Conservation (phyloP, 2,329 filamentous ascomycete species). For the Sarocladiaceae sp. region DNA sequence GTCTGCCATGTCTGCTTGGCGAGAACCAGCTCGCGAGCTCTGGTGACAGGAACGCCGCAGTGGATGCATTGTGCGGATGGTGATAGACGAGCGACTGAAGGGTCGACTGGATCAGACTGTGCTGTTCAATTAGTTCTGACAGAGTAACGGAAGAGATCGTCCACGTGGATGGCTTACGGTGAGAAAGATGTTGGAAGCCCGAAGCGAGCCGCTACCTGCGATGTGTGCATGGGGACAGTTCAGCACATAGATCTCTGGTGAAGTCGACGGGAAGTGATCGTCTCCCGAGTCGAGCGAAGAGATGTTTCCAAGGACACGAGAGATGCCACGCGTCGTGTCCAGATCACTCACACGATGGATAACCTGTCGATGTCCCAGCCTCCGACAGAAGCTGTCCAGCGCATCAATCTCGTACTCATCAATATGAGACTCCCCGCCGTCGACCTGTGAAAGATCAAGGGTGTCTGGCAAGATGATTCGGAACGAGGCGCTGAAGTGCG, state of each 20-base stretch:
- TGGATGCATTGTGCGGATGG: constrained; percentile 12
- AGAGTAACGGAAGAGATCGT: not conserved
- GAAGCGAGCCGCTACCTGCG: constrained; percentile 28
- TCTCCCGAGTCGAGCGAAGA: constrained; percentile 24
- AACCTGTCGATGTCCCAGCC: constrained; percentile 26
- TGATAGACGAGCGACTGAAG: not conserved
- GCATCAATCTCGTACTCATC: constrained; percentile 31
- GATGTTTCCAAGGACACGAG: constrained; percentile 28
- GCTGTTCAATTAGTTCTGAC: too few relatives aligned
- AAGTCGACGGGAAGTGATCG: constrained; percentile 17
- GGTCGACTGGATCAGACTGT: not conserved
- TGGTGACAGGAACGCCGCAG: constrained; percentile 26
- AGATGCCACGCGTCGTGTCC: constrained; percentile 28
- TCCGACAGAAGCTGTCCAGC: constrained; percentile 26
- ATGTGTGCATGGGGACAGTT: constrained; percentile 30
- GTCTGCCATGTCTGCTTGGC: constrained; percentile 29
- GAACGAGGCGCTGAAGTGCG: constrained; percentile 28
- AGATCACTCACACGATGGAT: constrained; percentile 33
- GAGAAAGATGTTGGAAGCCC: constrained; percentile 16
- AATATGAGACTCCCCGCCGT: constrained; percentile 17
- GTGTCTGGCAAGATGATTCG: constrained; percentile 32
- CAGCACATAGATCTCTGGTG: constrained; percentile 27
- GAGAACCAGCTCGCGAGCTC: constrained; percentile 29
- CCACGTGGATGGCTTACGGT: constrained; percentile 14
- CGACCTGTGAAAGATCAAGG: constrained; percentile 20